Evolutionary conservation across 371 early-diverging fungal species (phyloP).

Genomic region (Catenaria anguillulae): DNA sequence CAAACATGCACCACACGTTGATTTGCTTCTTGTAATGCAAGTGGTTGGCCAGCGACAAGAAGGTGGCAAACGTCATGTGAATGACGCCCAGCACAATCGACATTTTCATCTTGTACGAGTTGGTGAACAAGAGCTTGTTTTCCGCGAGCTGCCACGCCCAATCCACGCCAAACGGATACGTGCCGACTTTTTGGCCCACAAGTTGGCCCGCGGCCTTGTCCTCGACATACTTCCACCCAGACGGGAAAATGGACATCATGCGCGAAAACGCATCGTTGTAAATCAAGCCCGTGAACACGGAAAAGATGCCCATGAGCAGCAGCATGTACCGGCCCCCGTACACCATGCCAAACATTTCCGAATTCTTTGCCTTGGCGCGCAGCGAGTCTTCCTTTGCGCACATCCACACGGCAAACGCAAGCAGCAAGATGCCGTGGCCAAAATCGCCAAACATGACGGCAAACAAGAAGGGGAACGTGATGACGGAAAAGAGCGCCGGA

Average conservation of each 20-base stretch:
- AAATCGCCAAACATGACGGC: slow-evolving; percentile 99
- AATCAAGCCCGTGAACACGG: slow-evolving; percentile 93
- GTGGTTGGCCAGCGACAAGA: slow-evolving; percentile 83
- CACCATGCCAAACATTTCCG: slow-evolving; percentile 71
- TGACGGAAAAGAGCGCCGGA: slow-evolving; percentile 93
- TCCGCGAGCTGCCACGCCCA: slow-evolving; percentile 94
- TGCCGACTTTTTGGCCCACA: slow-evolving; percentile 24
- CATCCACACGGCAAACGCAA: slow-evolving; percentile 59
- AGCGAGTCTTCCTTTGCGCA: slow-evolving; percentile 69
- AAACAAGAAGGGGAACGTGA: slow-evolving; percentile 98
- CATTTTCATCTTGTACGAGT: slow-evolving; percentile 99
- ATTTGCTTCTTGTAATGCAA: slow-evolving; percentile 65
- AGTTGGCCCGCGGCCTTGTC: not conserved
- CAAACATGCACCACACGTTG: slow-evolving; percentile 67
- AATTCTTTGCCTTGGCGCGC: slow-evolving; percentile 35
- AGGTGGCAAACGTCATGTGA: slow-evolving; percentile 95
- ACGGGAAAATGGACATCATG: slow-evolving; percentile 53
- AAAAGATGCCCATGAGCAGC: slow-evolving; percentile 89
- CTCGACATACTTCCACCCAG: slow-evolving; percentile 57
- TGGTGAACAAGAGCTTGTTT: slow-evolving; percentile 84
- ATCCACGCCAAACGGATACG: slow-evolving; percentile 63
- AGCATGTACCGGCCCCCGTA: slow-evolving; percentile 95
- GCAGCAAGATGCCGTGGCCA: slow-evolving; percentile 89
- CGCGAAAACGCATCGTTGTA: slow-evolving; percentile 97
- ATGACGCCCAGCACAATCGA: slow-evolving; percentile 93